Base-by-base conservation (phyloP, 2,329 filamentous ascomycete species). In the Aspergillus felis region DNA sequence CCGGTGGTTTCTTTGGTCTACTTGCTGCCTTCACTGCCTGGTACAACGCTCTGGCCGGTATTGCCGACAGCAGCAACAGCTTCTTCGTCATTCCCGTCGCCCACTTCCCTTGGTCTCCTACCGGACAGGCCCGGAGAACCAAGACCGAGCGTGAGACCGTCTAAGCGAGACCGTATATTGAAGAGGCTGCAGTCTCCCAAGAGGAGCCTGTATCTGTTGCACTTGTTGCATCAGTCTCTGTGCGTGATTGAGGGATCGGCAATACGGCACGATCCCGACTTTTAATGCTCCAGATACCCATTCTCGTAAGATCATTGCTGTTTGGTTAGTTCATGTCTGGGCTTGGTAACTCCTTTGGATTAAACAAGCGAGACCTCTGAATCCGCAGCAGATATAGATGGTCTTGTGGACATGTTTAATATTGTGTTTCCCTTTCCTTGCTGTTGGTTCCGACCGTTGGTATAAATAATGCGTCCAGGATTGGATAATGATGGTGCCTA, bases 101-200 rank as follows among this genome's bases (percentile, higher is more conserved):
- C 68, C 92, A 96, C 82, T 95, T 97, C 82, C 93, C 92, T 54
- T 97, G 93, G 93, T 93, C 90, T 41, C 88, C 89, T 68, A 89
- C 88, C 78, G 89, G 85, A 54, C 84, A 83, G 61, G 82, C 86
- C 74, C 74, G 72, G 59, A 83, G 87, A 60, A 80, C 63, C 55
- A 80, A 88, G 80, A 77, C 75, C 55, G 78, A 80, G 42, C 79
- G 78, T 53, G 72, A 76, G 60, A 61, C 67, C 48, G 74, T 68
- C 22, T 77, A 71, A 67, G 54, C 44, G 12, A 3, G 22, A 38
- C 7, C 32, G 32, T 17, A 38, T 38, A 38, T 17, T 17, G 14
- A 17, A 38, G 14, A 38, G 32, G 14, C 32, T 35, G 32, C 32
- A 17, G 32, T 35, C 32, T 35, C 14, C 32, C 14, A 17, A 17